These are phyloP conservation scores for Coniella lustricola DNA, from an alignment of 2,329 filamentous ascomycete species.

Conservation along the genomic window DNA sequence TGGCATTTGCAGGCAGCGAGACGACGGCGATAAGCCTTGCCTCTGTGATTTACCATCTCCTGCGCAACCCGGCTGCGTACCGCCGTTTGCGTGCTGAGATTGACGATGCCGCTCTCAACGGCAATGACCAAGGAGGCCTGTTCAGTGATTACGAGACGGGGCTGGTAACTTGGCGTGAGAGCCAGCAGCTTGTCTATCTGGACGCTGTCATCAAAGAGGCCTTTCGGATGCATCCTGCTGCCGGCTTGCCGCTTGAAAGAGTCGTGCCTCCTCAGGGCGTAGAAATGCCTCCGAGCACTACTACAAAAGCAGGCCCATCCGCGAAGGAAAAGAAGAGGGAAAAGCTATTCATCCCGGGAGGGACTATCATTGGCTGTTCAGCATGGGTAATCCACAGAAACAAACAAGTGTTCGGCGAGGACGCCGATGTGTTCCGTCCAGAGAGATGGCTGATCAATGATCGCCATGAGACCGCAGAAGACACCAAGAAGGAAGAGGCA, in stretches of 20 bases:
- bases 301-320: too few species aligned
- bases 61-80: slow-evolving; percentile 19
- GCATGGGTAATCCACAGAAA: slow-evolving; percentile 69
- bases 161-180: slow-evolving; percentile 60
- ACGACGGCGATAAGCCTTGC: slow-evolving; percentile 23
- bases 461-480: slow-evolving; percentile 16
- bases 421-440: slow-evolving; percentile 59
- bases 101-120: slow-evolving; percentile 18
- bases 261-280: slow-evolving; percentile 63
- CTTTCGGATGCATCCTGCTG: slow-evolving; percentile 43
- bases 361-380: slow-evolving; percentile 68
- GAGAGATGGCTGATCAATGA: slow-evolving; percentile 57
- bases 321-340: too few species aligned
- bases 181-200: slow-evolving; percentile 65
- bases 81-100: slow-evolving; percentile 28
- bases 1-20: slow-evolving; percentile 23
- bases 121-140: slow-evolving; percentile 1
- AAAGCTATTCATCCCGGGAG: slow-evolving; percentile 56
- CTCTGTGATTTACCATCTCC: slow-evolving; percentile 22
- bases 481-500: slow-evolving; percentile 46
- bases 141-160: slow-evolving; percentile 35
- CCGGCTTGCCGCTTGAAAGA: slow-evolving; percentile 66
- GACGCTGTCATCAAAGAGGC: slow-evolving; percentile 42
- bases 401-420: slow-evolving; percentile 57
- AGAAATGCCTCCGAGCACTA: slow-evolving; percentile 40